Evolutionary conservation across 441 rosid genomes (phyloP).

Genomic region (Pelargonium cotyledonis): DNA sequence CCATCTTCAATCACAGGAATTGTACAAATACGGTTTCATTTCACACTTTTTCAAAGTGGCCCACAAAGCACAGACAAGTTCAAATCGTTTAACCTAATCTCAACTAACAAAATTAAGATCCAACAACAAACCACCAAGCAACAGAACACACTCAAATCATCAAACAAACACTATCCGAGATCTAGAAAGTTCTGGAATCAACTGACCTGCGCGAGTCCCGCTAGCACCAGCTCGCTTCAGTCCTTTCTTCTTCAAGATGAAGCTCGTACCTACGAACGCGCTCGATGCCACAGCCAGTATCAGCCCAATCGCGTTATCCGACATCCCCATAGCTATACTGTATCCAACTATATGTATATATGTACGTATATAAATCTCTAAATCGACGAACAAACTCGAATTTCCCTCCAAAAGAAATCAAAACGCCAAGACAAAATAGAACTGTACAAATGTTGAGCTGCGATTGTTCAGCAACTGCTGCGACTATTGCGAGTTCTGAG

Average conservation of each 20-base stretch:
- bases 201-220: slow-evolving; percentile 60
- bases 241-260: slow-evolving; percentile 72
- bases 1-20: background rate
- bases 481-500: too few species aligned
- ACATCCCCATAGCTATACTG: slow-evolving; percentile 29
- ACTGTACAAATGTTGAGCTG: background rate
- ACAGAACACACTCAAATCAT: slow-evolving; percentile 6
- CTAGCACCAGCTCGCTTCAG: slow-evolving; percentile 55
- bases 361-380: background rate
- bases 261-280: slow-evolving; percentile 56
- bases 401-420: too few species aligned
- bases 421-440: too few species aligned
- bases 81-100: background rate
- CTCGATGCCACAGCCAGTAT: slow-evolving; percentile 63
- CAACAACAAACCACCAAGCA: background rate
- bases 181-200: background rate
- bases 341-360: background rate
- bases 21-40: background rate
- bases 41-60: background rate
- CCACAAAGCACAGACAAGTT: background rate
- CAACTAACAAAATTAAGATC: background rate
- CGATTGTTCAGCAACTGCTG: too few species aligned
- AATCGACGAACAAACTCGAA: too few species aligned
- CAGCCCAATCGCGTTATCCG: slow-evolving; percentile 70
- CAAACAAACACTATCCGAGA: background rate